Conservation (phyloP, 2,329 filamentous ascomycete genomes). For the Fusarium clavum region DNA sequence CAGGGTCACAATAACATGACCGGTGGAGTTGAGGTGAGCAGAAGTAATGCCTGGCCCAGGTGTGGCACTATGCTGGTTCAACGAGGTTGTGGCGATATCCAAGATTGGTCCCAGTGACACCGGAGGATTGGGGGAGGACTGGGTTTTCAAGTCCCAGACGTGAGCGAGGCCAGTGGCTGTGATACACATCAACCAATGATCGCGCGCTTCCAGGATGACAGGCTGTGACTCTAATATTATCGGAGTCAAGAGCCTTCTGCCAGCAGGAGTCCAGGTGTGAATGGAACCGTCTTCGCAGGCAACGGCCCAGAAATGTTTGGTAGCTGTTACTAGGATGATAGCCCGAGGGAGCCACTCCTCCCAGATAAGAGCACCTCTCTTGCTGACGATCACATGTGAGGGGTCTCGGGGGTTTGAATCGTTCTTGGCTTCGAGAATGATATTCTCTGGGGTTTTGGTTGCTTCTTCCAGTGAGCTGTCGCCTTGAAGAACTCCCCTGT, state of each 20-base stretch:
- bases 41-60: constrained; percentile 87
- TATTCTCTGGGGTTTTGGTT: constrained; percentile 72
- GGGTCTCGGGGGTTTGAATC: constrained; percentile 82
- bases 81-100: constrained; percentile 83
- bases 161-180: constrained; percentile 89
- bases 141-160: constrained; percentile 90
- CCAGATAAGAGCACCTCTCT: constrained; percentile 85
- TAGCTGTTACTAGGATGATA: constrained; percentile 91
- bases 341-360: constrained; percentile 91
- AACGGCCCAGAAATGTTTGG: constrained; percentile 89
- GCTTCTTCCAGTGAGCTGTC: constrained; percentile 70
- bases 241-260: constrained; percentile 84
- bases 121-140: constrained; percentile 87
- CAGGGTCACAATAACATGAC: constrained; percentile 87
- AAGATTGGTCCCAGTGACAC: constrained; percentile 89
- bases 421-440: constrained; percentile 90
- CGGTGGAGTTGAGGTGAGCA: constrained; percentile 88
- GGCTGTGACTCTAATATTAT: constrained; percentile 91
- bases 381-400: constrained; percentile 83
- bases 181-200: constrained; percentile 89
- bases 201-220: constrained; percentile 90
- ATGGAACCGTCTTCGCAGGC: constrained; percentile 93
- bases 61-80: constrained; percentile 80
- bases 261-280: constrained; percentile 92
- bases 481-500: constrained; percentile 69